Conservation (phyloP, 352 stramenopile genomes). For the Phytophthora sojae region DNA sequence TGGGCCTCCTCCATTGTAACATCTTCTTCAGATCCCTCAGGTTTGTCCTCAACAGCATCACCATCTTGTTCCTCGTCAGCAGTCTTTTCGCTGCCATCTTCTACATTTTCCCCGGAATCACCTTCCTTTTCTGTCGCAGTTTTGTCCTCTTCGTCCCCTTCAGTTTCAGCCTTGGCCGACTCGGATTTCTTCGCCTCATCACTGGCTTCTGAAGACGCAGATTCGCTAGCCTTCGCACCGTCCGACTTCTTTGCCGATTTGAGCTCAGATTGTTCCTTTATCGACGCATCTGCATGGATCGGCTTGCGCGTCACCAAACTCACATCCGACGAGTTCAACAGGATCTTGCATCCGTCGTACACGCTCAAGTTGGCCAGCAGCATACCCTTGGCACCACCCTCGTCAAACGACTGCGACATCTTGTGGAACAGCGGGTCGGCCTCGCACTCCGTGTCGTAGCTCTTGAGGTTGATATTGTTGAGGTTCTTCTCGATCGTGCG, state of each 20-base stretch:
- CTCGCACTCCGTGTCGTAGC: slow-evolving; percentile 88
- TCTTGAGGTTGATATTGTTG: slow-evolving; percentile 90
- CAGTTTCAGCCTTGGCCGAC: not conserved
- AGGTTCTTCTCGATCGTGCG: slow-evolving; percentile 90
- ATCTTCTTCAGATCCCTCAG: slow-evolving; percentile 1
- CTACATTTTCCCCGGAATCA: slow-evolving; percentile 4
- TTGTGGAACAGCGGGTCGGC: slow-evolving; percentile 94
- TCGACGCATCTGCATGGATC: slow-evolving; percentile 34
- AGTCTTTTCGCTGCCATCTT: slow-evolving; percentile 8
- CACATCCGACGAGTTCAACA: slow-evolving; percentile 83
- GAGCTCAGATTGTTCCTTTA: slow-evolving; percentile 11
- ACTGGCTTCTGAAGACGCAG: slow-evolving; percentile 9
- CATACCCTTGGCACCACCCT: slow-evolving; percentile 92
- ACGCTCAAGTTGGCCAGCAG: slow-evolving; percentile 92
- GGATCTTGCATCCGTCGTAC: slow-evolving; percentile 90
- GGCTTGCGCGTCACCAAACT: slow-evolving; percentile 64
- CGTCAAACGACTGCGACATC: slow-evolving; percentile 94
- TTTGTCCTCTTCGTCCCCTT: not conserved
- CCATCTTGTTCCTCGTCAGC: slow-evolving; percentile 13
- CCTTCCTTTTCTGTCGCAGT: not conserved
- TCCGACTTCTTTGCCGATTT: slow-evolving; percentile 14
- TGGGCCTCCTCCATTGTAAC: slow-evolving; percentile 5
- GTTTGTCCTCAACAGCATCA: not conserved
- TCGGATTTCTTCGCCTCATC: slow-evolving; percentile 13
- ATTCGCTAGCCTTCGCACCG: not conserved